A percentile compares a stretch with the other conserved stretches of the same genome.
These are phyloP conservation scores for Colletotrichum lini DNA, from an alignment of 2,329 filamentous ascomycete genomes.

Conservation along the genomic window DNA sequence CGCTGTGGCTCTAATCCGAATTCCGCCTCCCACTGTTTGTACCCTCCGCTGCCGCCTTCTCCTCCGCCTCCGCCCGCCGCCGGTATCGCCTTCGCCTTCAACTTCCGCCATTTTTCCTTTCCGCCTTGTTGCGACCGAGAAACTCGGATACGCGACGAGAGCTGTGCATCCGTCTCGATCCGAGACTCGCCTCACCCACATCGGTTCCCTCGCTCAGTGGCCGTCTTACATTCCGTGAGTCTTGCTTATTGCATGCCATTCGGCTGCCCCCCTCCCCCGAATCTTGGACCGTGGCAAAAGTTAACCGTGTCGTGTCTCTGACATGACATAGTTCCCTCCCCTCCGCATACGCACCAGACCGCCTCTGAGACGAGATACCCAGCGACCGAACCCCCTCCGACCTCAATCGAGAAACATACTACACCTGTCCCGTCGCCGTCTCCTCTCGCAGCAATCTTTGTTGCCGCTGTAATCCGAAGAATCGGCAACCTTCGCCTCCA, in stretches of 20 bases:
- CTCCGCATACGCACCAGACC: constrained; percentile 7
- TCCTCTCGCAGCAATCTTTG: background rate
- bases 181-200: background rate
- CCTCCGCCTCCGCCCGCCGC: constrained; percentile 9
- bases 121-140: constrained; percentile 16
- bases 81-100: constrained; percentile 26
- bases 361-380: constrained; percentile 7
- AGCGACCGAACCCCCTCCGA: background rate
- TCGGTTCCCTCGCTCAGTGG: background rate
- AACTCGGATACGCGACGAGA: constrained; percentile 7
- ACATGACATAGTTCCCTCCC: background rate
- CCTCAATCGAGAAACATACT: background rate
- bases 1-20: constrained; percentile 14
- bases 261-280: too few species aligned
- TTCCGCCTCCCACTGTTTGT: constrained; percentile 7
- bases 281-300: background rate
- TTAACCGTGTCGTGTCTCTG: constrained; percentile 8
- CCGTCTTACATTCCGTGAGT: constrained; percentile 3
- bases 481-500: background rate
- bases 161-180: background rate
- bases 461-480: background rate
- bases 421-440: constrained; percentile 12
- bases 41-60: background rate
- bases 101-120: background rate
- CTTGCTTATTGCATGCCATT: background rate